Conservation (phyloP, 2,329 filamentous ascomycete genomes). For the Acarospora socialis region DNA sequence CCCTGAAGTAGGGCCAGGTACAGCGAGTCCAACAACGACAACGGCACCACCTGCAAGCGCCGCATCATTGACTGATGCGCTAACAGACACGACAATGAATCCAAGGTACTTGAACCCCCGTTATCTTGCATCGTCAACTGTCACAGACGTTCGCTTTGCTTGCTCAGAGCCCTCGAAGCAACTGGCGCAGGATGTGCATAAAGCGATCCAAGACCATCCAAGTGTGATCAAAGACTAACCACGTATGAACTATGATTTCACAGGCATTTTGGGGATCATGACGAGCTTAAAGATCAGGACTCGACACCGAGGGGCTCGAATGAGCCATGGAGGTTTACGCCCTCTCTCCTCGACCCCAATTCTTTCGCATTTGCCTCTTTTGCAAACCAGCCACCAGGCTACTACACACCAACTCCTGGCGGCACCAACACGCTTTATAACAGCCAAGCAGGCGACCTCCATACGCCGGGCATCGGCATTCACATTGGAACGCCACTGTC, state of each 20-base stretch:
- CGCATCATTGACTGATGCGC: constrained; percentile 13
- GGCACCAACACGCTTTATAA: constrained; percentile 71
- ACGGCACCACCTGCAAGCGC: constrained; percentile 24
- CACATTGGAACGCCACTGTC: constrained; percentile 71
- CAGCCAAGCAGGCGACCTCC: constrained; percentile 69
- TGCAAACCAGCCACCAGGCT: constrained; percentile 63
- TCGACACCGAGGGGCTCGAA: constrained; percentile 66
- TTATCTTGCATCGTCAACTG: too few species aligned
- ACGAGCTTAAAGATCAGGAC: constrained; percentile 59
- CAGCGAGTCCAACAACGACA: constrained; percentile 32
- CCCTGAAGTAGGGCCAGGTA: constrained; percentile 51
- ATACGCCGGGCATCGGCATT: constrained; percentile 63
- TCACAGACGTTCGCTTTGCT: too few species aligned
- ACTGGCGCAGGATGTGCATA: too few species aligned
- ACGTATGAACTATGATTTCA: constrained; percentile 11
- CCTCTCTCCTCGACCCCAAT: constrained; percentile 74
- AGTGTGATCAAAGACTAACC: constrained; percentile 12
- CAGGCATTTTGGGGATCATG: constrained; percentile 32
- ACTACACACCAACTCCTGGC: constrained; percentile 78
- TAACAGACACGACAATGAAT: constrained; percentile 14
- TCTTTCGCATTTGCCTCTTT: constrained; percentile 69
- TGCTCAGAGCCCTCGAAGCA: too few species aligned
- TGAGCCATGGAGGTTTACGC: constrained; percentile 78
- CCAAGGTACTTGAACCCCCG: too few species aligned
- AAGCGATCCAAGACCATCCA: too few species aligned